Conservation (phyloP, 1,284 basidiomycete genomes). For the Microbotryum scabiosae region DNA sequence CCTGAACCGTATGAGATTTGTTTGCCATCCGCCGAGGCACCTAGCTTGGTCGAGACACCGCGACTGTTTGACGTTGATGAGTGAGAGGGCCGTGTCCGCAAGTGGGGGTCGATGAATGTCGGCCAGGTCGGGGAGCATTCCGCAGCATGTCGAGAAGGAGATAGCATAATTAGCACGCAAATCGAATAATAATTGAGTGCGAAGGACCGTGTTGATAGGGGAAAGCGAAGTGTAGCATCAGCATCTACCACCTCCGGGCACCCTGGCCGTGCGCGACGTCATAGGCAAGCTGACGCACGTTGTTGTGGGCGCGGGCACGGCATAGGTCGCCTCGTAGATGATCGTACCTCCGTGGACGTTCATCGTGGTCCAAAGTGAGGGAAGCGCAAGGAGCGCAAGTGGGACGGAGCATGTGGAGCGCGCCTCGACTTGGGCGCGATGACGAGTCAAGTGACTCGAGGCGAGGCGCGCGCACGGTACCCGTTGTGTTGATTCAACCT, state of each 20-base stretch:
- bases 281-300: neutral
- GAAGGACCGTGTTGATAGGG: neutral
- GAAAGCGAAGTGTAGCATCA: too few species aligned
- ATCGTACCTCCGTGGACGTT: neutral
- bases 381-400: neutral
- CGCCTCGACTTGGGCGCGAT: too few species aligned
- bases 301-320: conserved; percentile 22
- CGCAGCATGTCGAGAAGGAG: neutral
- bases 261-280: too few species aligned
- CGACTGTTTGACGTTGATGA: conserved; percentile 4
- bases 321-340: neutral
- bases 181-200: too few species aligned
- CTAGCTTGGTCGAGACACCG: conserved; percentile 23
- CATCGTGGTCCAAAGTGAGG: neutral
- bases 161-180: neutral
- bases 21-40: conserved; percentile 14
- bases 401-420: too few species aligned
- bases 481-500: too few species aligned
- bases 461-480: too few species aligned
- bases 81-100: conserved; percentile 6
- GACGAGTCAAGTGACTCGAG: too few species aligned
- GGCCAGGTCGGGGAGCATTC: neutral
- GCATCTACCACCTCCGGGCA: too few species aligned
- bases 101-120: neutral
- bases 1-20: conserved; percentile 24